These are phyloP conservation scores for Hortiboletus flavorubellus DNA, from an alignment of 768 basidiomycete genomes.

Conservation along the genomic window DNA sequence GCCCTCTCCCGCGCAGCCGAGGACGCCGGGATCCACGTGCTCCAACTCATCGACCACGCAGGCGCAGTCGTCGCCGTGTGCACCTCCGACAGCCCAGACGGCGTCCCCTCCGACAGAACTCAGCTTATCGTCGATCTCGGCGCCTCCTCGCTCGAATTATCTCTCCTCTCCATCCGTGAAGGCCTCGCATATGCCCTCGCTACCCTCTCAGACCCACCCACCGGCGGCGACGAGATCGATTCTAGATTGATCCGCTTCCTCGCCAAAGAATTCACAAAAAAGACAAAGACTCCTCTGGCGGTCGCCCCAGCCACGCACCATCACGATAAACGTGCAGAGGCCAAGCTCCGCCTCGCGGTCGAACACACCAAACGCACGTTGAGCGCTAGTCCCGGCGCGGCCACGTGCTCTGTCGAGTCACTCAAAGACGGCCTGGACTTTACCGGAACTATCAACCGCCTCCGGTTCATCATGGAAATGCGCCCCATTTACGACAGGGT, in stretches of 20 bases:
- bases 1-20: slow-evolving; percentile 73
- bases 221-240: slow-evolving; percentile 75
- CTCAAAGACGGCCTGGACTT: slow-evolving; percentile 93
- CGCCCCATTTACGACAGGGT: slow-evolving; percentile 59
- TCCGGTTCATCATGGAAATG: slow-evolving; percentile 59
- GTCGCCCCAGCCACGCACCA: slow-evolving; percentile 56
- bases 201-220: slow-evolving; percentile 39
- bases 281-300: slow-evolving; percentile 73
- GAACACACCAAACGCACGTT: slow-evolving; percentile 95
- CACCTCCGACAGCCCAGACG: slow-evolving; percentile 44
- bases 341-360: slow-evolving; percentile 89
- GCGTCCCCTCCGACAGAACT: slow-evolving; percentile 58
- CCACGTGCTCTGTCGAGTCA: slow-evolving; percentile 89
- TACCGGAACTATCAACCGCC: slow-evolving; percentile 62
- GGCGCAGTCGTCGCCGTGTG: slow-evolving; percentile 63
- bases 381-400: slow-evolving; percentile 81
- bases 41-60: slow-evolving; percentile 86
- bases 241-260: slow-evolving; percentile 86
- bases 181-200: slow-evolving; percentile 70
- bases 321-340: slow-evolving; percentile 79
- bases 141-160: slow-evolving; percentile 63
- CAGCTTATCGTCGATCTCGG: slow-evolving; percentile 83
- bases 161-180: slow-evolving; percentile 69
- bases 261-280: slow-evolving; percentile 95
- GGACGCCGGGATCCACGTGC: slow-evolving; percentile 77